Base-by-base conservation (phyloP, 495 filamentous ascomycete genomes). In the Penicillium flavigenum region DNA sequence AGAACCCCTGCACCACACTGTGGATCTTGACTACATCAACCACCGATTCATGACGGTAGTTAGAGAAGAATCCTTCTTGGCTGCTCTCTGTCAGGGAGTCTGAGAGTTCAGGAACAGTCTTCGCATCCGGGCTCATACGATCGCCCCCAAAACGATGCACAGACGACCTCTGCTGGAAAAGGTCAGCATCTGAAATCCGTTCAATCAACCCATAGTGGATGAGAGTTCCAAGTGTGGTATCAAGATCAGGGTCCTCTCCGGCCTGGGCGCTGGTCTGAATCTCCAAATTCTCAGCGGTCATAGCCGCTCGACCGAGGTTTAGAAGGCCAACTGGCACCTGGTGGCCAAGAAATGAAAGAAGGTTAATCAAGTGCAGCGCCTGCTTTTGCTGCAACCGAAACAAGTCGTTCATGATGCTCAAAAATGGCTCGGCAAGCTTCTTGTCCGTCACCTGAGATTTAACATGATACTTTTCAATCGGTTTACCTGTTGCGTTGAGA, bases 1-100 rank as follows among this genome's bases (percentile, higher is more conserved):
- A 90, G 52, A 92, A 91, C 0, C 83, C 86, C 64, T 93, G 90
- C 6, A 92, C 87, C 1, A 93, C 88, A 32, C 82, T 86, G 66
- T 92, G 89, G 42, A 93, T 79, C 32, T 87, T 84, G 32, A 93
- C 78, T 34, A 91, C 79, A 51, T 92, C 89, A 20, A 90, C 80
- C 1, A 60, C 58, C 10, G 62, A 66, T 38, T 79, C 77, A 22
- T 81, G 81, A 2, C 75, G 70, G 43, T 79, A 79, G 0, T 74
- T 56, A 0, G 71, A 66, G 31, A 75, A 75, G 22, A 72, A 73
- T 0, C 65, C 72, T 31, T 72, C 74, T 17, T 84, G 70, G 49
- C 78, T 83, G 60, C 79, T 87, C 41, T 77, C 72, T 0, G 72
- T 74, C 20, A 68, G 58, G 2, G 75, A 76, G 26, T 74, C 67